Evolutionary conservation across 148 eudicot genomes (phyloP).

Genomic region (Rhododendron molle): DNA sequence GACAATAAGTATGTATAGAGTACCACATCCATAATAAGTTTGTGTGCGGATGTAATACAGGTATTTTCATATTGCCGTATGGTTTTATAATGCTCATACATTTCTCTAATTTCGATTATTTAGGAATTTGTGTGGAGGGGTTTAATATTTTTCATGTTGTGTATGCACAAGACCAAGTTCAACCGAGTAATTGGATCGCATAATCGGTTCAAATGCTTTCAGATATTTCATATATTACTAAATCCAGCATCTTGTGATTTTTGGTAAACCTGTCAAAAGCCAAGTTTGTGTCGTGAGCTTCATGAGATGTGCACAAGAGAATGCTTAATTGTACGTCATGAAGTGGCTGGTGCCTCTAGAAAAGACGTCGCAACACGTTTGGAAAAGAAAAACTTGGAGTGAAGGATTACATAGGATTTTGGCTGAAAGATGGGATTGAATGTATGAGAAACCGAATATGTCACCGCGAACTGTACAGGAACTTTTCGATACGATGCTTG

Average conservation of each 20-base stretch:
- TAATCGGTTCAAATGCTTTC: background rate
- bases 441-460: background rate
- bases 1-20: background rate
- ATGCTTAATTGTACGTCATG: background rate
- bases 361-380: background rate
- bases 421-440: background rate
- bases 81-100: background rate
- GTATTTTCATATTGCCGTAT: background rate
- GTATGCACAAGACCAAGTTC: background rate
- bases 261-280: background rate
- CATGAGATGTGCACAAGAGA: background rate
- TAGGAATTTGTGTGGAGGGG: background rate
- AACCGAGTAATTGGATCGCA: background rate
- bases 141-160: background rate
- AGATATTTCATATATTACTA: background rate
- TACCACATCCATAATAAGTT: background rate
- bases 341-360: background rate
- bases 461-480: background rate
- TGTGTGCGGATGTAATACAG: background rate
- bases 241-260: background rate
- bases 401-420: background rate
- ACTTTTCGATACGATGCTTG: background rate
- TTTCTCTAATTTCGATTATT: background rate
- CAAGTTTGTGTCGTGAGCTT: background rate
- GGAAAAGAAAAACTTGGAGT: background rate